Evolutionary conservation across 2,329 filamentous ascomycete genomes (phyloP), one percentile per base, ranked within the genome.

Genomic region (Westerdykella ornata): DNA sequence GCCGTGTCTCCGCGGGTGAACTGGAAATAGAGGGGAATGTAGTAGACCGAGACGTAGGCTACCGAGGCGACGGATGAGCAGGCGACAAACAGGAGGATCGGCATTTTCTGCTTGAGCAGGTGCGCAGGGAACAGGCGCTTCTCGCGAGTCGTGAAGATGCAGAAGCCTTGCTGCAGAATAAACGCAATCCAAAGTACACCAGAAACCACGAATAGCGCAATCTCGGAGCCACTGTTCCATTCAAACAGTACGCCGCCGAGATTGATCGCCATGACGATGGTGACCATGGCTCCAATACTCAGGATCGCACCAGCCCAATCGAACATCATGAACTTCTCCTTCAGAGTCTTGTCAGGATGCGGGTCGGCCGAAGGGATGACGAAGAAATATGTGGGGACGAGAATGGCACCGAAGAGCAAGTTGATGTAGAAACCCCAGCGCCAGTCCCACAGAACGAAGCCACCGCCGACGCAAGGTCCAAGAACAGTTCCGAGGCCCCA

Each of bases 361-460:
- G 46, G 48, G n/a, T 43, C 32, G 14, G 44, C 18, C 3, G 38
- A 41, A 14, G 16, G 42, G 2, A 54, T 5, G 8, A 46, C 26
- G 41, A 54, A 45, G 34, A 48, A 19, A 30, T 45, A 44, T 15
- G 19, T 39, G 12, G 73, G 69, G 3, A 67, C 55, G 20, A 65
- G 62, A 6, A 68, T 51, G 6, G 61, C 75, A 1, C 73, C 67
- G 35, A 74, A 59, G 28, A 66, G 55, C 1, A 80, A 63, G 48
- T 80, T 81, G 62, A 81, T 72, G 50, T 81, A 81, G 50, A 76
- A 75, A 0, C 32, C 39, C 44, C 44, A 51, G 14, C 22, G 22
- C 22, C 22, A 26, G 22, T 26, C 22, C 22, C 22, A 26, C 22
- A 26, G 22, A 11, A 26, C 60, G 32, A 76, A 74, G 0, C 66